Base-by-base conservation (phyloP, 2,329 filamentous ascomycete genomes). In the Cadophora malorum region DNA sequence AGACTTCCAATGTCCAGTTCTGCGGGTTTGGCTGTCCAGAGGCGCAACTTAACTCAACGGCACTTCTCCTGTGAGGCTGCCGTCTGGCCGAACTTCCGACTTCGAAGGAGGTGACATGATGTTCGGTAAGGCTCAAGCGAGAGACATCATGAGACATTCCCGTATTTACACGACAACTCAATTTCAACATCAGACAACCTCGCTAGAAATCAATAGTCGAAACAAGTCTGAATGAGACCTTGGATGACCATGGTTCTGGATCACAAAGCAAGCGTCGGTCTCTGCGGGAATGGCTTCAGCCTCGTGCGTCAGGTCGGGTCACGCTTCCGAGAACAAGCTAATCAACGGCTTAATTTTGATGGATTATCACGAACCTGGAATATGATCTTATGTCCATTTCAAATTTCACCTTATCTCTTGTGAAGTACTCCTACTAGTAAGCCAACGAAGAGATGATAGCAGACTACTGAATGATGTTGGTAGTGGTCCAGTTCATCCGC, bases 91-190 rank as follows among this genome's bases (percentile, higher is more conserved):
- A 45, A 2, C 3, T 14, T 5, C 31, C n/a, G 55, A 28, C 28
- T 21, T 25, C 12, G 14, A 21, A 41, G 4, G 56, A 33, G 35
- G 33, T 45, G 21, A 19, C 35, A 25, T 41, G n/a, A 23, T 38
- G 19, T 23, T 38, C 2, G 35, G 12, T 45, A 21, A 59, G 56
- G 33, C 56, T 59, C 35, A 41, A 55, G 52, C n/a, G 25, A 25
- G 25, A 45, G 41, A 45, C 41, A 19, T 38, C 21, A 59, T 59
- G 35, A 45, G 35, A 59, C 56, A 59, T 59, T 45, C 19, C 35
- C 21, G 56, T 59, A 59, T 45, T 21, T 21, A 12, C 9, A 41
- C 35, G 56, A 59, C 56, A 59, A 25, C 33, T 59, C 33, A 41
- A 23, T 59, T 19, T 25, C 35, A 16, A 58, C 33, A 35, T 14